These are phyloP conservation scores for Ammopiptanthus mongolicus DNA, from an alignment of 306 rosid genomes.

Conservation along the genomic window DNA sequence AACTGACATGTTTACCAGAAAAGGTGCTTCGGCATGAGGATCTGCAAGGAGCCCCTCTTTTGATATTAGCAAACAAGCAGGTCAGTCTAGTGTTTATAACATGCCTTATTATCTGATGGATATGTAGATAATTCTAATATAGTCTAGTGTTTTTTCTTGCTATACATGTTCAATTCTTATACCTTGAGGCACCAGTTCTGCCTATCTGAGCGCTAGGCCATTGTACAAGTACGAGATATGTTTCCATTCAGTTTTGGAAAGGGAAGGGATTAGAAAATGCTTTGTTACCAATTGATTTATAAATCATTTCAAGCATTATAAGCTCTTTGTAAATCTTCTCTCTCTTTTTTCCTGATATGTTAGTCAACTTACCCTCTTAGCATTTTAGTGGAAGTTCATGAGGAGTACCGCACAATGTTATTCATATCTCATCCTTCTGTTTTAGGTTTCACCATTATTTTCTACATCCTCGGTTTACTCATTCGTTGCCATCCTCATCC, in stretches of 20 bases:
- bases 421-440: constrained; percentile 5
- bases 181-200: neutral
- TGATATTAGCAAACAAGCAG: constrained; percentile 96
- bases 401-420: neutral
- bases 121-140: neutral
- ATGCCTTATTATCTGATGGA: neutral
- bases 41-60: constrained; percentile 94
- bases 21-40: constrained; percentile 96
- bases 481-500: neutral
- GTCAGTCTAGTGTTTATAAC: constrained; percentile 30
- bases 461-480: neutral
- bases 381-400: constrained; percentile 6
- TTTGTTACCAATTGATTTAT: neutral
- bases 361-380: neutral
- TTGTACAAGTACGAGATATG: neutral
- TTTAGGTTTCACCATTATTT: neutral
- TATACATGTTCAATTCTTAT: neutral
- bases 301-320: neutral
- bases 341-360: neutral
- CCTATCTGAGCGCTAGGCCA: neutral
- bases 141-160: neutral
- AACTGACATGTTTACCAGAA: constrained; percentile 52
- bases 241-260: constrained; percentile 1
- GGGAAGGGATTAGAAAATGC: neutral
- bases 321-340: neutral